Evolutionary conservation across 805 yeast species (phyloP), one percentile per base, ranked within the genome.

Genomic region (Yarrowia sp.): DNA sequence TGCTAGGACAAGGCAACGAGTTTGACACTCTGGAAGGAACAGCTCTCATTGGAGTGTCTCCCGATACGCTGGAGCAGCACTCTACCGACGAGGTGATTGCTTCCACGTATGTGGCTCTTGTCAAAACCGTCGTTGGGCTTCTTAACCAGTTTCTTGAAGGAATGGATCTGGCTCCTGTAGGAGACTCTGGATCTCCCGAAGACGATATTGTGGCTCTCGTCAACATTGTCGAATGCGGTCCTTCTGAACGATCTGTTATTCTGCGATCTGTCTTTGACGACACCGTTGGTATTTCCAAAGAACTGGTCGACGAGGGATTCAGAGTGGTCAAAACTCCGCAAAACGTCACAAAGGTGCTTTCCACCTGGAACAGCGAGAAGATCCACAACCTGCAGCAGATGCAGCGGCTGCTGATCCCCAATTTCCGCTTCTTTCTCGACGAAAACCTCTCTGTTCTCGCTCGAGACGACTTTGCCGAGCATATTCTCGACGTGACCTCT

Each of bases 1-100:
- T 79, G 13, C 70, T 79, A 15, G 80, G 80, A 12, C 78, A 79
- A 68, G 70, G 69, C 30, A 67, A 68, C 47, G 69, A 72, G 24
- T 73, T 72, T 49, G 82, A 79, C 56, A 68, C 74, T 0, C 78
- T 79, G n/a, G 81, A 78, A 36, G 82, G 82, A 24, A 81, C 82
- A 0, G 72, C 79, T 3, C 70, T 80, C 14, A 73, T 79, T 39
- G 81, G 82, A 30, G 73, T 79, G 12, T 77, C 77, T 53, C 79
- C 78, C 2, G 58, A 53, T 13, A 64, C 69, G 9, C 75, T 73
- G 40, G 67, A 73, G 8, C 68, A 70, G 34, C 72, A 75, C 46
- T 70, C 76, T 7, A 53, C 76, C 0, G 73, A 72, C 13, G 75
- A 77, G 68, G 74, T 79, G 38, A 74, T 80, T 34, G 68, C 72